Conservation (phyloP, 1,139 yeast genomes). For the Hyphopichia fennica region DNA sequence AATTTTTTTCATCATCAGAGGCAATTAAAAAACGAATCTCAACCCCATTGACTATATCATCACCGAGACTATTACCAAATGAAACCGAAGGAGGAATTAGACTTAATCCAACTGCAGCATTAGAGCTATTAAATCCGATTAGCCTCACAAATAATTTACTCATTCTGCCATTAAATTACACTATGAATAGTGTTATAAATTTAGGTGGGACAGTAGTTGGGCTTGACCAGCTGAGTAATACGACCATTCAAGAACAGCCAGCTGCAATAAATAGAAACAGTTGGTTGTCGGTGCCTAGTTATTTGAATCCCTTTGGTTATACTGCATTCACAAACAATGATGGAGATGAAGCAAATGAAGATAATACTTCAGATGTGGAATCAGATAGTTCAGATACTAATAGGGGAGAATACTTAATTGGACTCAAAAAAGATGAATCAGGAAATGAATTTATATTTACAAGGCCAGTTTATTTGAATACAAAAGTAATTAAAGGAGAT, state of each 20-base stretch:
- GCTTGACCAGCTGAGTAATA: neutral
- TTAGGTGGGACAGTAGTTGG: slow-evolving; percentile 9
- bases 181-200: slow-evolving; percentile 35
- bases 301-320: slow-evolving; percentile 5
- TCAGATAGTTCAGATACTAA: neutral
- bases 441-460: slow-evolving; percentile 17
- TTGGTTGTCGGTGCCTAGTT: slow-evolving; percentile 4
- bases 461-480: slow-evolving; percentile 29
- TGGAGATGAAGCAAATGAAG: slow-evolving; percentile 2
- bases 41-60: neutral
- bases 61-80: slow-evolving; percentile 4
- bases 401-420: slow-evolving; percentile 28
- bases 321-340: neutral
- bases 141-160: slow-evolving; percentile 38
- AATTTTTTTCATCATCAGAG: slow-evolving; percentile 17
- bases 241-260: neutral
- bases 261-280: slow-evolving; percentile 1
- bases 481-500: slow-evolving; percentile 6
- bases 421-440: slow-evolving; percentile 16
- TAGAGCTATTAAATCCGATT: slow-evolving; percentile 34
- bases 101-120: slow-evolving; percentile 17
- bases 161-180: slow-evolving; percentile 39
- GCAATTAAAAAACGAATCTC: slow-evolving; percentile 1
- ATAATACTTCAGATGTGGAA: neutral
- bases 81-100: neutral